A percentile compares a stretch with the other conserved stretches of the same genome.
phyloP scores from a whole-genome alignment of 768 basidiomycete species.

The Serendipita sp. region DNA sequence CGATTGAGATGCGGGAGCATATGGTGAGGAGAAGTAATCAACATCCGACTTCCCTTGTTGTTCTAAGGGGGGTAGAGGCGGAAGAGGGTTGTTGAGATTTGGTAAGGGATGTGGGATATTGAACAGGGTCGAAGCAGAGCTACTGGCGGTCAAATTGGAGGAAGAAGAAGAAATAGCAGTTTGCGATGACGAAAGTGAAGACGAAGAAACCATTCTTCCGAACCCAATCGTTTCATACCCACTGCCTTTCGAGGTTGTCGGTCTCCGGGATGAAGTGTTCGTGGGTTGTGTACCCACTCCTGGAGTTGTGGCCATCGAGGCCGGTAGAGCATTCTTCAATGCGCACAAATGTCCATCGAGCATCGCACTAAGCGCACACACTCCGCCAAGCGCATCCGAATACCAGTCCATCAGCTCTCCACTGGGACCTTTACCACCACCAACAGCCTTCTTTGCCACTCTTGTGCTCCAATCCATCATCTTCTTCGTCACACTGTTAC shows the following conservation, averaged over 20 bases:
- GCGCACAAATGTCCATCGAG: slow-evolving; percentile 1
- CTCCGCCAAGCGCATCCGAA: neutral
- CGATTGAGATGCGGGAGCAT: neutral
- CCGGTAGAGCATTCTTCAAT: neutral
- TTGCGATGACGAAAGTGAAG: neutral
- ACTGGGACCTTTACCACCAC: neutral
- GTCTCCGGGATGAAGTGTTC: neutral
- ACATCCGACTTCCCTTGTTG: no score
- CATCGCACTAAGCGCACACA: neutral
- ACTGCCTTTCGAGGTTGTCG: neutral
- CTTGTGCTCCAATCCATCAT: neutral
- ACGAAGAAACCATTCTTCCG: no score
- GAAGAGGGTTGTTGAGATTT: no score
- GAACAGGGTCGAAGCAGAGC: no score
- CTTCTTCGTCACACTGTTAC: neutral
- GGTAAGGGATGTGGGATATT: no score
- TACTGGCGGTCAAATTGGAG: neutral
- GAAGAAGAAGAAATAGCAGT: neutral
- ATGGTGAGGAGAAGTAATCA: neutral
- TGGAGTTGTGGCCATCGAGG: neutral
- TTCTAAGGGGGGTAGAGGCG: no score
- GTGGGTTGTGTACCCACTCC: neutral
- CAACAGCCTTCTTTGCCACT: neutral
- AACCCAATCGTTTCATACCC: neutral
- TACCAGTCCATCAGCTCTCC: neutral